phyloP scores from a whole-genome alignment of 805 yeast genomes.

The Deakozyma indianensis region DNA sequence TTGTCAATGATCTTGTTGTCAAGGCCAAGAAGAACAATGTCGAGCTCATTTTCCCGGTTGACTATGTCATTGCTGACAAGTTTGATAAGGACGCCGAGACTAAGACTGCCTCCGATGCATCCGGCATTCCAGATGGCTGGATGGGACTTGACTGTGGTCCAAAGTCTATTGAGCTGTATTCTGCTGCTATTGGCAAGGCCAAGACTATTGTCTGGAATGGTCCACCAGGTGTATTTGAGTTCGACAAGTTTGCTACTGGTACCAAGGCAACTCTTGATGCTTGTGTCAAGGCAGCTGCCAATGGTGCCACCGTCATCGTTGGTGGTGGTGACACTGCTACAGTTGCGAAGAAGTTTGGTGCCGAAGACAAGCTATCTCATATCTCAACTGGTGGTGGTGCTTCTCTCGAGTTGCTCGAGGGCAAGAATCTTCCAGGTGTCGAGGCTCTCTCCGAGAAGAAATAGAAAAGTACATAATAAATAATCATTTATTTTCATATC shows the following conservation, averaged over 20 bases:
- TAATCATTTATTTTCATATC: not conserved
- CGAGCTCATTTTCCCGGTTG: constrained; percentile 86
- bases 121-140: constrained; percentile 91
- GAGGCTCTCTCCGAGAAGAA: constrained; percentile 72
- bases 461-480: not conserved
- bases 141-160: constrained; percentile 96
- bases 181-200: constrained; percentile 74
- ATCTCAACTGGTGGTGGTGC: constrained; percentile 99
- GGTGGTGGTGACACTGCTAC: constrained; percentile 99
- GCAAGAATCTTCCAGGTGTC: constrained; percentile 98
- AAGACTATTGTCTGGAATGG: constrained; percentile 99
- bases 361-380: constrained; percentile 89
- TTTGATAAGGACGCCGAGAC: constrained; percentile 84
- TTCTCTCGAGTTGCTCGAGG: constrained; percentile 94
- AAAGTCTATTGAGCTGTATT: constrained; percentile 67
- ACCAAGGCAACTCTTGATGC: constrained; percentile 85
- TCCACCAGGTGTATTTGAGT: constrained; percentile 99
- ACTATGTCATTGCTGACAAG: constrained; percentile 89
- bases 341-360: constrained; percentile 94
- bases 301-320: constrained; percentile 87
- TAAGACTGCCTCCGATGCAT: constrained; percentile 71
- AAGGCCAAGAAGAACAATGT: constrained; percentile 96
- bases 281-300: constrained; percentile 69
- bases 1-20: constrained; percentile 80
- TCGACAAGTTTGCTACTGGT: constrained; percentile 81